Percentiles rank a stretch among this genome's conserved stretches.
These are phyloP conservation scores for Tetrapyrgos nigripes DNA, from an alignment of 1,284 basidiomycete genomes.

Conservation along the genomic window DNA sequence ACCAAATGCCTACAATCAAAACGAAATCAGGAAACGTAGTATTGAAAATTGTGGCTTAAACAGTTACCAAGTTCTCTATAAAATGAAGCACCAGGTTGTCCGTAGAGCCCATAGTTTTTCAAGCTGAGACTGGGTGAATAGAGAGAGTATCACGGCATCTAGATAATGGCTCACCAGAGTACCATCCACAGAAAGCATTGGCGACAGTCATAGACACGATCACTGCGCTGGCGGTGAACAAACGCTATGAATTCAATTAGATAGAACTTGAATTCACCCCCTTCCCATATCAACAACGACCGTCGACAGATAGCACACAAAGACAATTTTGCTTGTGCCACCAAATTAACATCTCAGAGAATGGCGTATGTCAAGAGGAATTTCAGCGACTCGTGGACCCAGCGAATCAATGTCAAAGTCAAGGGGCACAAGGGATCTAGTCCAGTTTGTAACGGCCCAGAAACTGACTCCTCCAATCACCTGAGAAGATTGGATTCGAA, in stretches of 20 bases:
- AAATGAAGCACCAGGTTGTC: too few relatives aligned
- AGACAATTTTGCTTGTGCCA: background rate
- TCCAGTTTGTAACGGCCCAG: background rate
- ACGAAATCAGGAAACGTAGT: too few relatives aligned
- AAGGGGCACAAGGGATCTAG: background rate
- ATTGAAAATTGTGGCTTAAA: too few relatives aligned
- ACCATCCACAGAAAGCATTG: slow-evolving; percentile 25
- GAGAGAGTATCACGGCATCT: background rate
- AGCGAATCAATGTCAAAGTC: background rate
- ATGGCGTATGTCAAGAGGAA: background rate
- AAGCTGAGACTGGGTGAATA: too few relatives aligned
- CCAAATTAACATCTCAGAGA: slow-evolving; percentile 7
- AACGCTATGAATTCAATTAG: background rate
- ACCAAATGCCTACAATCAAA: too few relatives aligned
- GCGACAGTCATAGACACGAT: slow-evolving; percentile 20
- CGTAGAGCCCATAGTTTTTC: too few relatives aligned
- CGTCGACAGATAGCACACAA: slow-evolving; percentile 18
- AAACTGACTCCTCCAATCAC: background rate
- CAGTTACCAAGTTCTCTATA: too few relatives aligned
- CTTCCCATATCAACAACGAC: slow-evolving; percentile 20
- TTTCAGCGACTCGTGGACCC: background rate
- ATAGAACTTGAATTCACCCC: too few relatives aligned
- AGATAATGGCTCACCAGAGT: background rate
- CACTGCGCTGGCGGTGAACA: slow-evolving; percentile 3
- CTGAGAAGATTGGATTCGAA: too few relatives aligned